Evolutionary conservation across 768 basidiomycete species (phyloP).

Genomic region (Pleurotus citrinopileatus): DNA sequence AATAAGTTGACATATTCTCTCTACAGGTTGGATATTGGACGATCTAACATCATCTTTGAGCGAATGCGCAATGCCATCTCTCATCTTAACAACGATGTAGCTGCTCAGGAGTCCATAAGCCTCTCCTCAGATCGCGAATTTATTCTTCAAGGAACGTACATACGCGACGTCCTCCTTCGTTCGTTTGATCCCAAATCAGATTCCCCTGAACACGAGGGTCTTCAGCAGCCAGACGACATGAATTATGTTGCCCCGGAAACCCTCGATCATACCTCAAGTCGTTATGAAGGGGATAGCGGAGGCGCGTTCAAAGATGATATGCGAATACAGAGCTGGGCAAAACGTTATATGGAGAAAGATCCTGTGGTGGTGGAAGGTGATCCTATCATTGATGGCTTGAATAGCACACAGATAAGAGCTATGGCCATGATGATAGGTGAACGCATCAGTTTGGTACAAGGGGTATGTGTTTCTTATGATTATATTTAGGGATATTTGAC

Average conservation of each 20-base stretch:
- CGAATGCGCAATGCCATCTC: conserved; percentile 70
- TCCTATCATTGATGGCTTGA: conserved; percentile 62
- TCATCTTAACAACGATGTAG: conserved; percentile 53
- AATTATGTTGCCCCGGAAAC: conserved; percentile 33
- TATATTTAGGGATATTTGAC: neutral
- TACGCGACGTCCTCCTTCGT: conserved; percentile 69
- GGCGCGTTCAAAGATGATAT: conserved; percentile 71
- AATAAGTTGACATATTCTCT: neutral
- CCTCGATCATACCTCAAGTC: conserved; percentile 31
- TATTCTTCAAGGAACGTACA: conserved; percentile 65
- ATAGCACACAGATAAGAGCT: conserved; percentile 75
- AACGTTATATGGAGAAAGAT: conserved; percentile 53
- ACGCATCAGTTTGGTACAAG: conserved; percentile 79
- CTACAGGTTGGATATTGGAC: conserved; percentile 58
- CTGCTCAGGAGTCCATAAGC: conserved; percentile 30
- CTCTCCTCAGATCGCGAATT: conserved; percentile 37
- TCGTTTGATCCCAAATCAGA: conserved; percentile 39
- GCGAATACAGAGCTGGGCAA: conserved; percentile 80
- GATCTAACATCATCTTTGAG: conserved; percentile 60
- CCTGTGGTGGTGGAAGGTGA: conserved; percentile 78
- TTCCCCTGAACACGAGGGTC: conserved; percentile 24
- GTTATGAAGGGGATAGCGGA: conserved; percentile 11
- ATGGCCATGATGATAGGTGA: conserved; percentile 86
- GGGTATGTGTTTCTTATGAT: conserved; percentile 46
- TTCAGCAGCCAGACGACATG: conserved; percentile 39